These are phyloP conservation scores for Populus euphratica DNA, from an alignment of 345 rosid species.

Conservation along the genomic window DNA sequence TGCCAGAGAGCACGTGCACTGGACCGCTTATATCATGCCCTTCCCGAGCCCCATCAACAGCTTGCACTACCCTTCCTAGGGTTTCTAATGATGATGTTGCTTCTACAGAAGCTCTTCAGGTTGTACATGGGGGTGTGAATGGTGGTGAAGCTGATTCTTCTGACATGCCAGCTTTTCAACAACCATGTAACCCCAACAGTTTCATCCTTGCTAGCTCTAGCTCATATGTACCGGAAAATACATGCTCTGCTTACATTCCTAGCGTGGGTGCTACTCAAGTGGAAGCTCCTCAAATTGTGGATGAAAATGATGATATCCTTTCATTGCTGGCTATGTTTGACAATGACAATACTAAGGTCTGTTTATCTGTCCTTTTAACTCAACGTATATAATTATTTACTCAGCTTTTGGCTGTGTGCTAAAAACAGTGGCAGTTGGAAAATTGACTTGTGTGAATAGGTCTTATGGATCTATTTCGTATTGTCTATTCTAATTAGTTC, in stretches of 20 bases:
- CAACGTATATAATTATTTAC: neutral
- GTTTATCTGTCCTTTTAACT: neutral
- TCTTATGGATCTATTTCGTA: neutral
- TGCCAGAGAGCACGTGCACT: conserved; percentile 7
- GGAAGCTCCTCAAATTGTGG: conserved; percentile 16
- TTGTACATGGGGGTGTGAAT: neutral
- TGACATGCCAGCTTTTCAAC: no score
- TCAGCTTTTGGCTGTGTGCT: neutral
- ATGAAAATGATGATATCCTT: conserved; percentile 17
- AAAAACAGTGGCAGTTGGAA: neutral
- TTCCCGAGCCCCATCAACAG: conserved; percentile 20
- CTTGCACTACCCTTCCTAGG: neutral
- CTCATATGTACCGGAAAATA: neutral
- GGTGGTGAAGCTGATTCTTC: neutral
- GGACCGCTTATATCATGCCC: conserved; percentile 29
- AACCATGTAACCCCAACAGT: neutral
- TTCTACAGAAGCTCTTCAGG: conserved; percentile 10
- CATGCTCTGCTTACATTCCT: neutral
- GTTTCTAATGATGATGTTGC: conserved; percentile 9
- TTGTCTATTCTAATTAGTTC: neutral
- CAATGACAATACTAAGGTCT: conserved; percentile 23
- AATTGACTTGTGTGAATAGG: neutral
- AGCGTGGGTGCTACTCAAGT: neutral
- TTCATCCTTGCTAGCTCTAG: neutral
- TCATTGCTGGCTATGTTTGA: conserved; percentile 32